Percentiles rank a stretch among this genome's conserved stretches.
Conservation (phyloP, 441 rosid species). For the Bruguiera hainesii region DNA sequence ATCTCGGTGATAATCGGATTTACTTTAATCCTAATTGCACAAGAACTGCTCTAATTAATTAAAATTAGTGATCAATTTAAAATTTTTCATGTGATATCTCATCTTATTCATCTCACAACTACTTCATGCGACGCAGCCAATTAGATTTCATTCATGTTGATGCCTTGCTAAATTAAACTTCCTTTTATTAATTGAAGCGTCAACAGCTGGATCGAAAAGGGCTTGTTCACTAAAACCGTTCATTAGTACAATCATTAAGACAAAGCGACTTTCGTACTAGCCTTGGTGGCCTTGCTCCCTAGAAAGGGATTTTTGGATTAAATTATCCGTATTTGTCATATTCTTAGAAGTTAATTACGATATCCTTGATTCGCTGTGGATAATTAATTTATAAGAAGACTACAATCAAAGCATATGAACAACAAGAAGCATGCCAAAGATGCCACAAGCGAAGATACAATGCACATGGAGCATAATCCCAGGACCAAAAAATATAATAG, state of each 20-base stretch:
- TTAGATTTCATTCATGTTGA: background rate
- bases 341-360: background rate
- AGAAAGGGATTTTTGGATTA: constrained; percentile 10
- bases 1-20: background rate
- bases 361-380: background rate
- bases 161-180: background rate
- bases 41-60: background rate
- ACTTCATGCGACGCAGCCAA: constrained; percentile 17
- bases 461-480: no score
- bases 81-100: background rate
- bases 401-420: no score
- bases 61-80: background rate
- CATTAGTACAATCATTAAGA: constrained; percentile 4
- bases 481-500: no score
- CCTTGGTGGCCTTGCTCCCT: constrained; percentile 8
- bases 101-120: constrained; percentile 18
- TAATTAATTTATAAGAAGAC: background rate
- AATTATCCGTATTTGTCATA: constrained; percentile 1
- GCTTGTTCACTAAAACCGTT: background rate
- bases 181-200: background rate
- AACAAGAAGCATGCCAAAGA: no score
- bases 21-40: background rate
- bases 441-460: no score
- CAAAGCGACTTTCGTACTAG: constrained; percentile 6
- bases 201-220: constrained; percentile 16